phyloP scores from a whole-genome alignment of 352 stramenopile species.

The Phytopythium cucurbitacearum region DNA sequence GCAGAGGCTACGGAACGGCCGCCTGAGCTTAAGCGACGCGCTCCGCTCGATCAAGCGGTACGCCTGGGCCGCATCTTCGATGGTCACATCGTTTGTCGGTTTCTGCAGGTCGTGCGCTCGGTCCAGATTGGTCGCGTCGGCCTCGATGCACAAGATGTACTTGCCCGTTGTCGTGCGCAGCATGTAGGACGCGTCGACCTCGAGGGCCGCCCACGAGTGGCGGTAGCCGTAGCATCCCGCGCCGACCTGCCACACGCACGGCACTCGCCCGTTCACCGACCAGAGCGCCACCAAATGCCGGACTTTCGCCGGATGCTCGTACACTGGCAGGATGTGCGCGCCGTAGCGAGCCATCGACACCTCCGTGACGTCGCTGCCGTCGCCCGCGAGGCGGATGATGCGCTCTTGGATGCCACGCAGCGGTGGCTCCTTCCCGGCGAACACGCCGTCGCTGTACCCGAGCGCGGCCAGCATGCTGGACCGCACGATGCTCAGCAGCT shows the following conservation, averaged over 20 bases:
- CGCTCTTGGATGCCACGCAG: constrained; percentile 49
- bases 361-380: constrained; percentile 57
- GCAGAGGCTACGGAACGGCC: constrained; percentile 49
- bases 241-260: constrained; percentile 48
- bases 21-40: constrained; percentile 28
- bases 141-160: constrained; percentile 61
- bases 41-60: constrained; percentile 56
- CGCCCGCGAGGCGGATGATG: constrained; percentile 52
- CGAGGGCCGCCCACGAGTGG: constrained; percentile 48
- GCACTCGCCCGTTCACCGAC: constrained; percentile 50
- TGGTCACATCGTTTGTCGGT: constrained; percentile 32
- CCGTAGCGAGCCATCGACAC: constrained; percentile 64
- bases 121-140: constrained; percentile 49
- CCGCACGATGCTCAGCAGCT: constrained; percentile 58
- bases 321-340: constrained; percentile 59
- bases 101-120: constrained; percentile 39
- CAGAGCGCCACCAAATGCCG: constrained; percentile 45
- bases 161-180: constrained; percentile 60
- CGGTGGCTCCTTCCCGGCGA: constrained; percentile 38
- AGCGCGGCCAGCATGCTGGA: constrained; percentile 39
- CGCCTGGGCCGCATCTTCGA: constrained; percentile 60
- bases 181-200: constrained; percentile 48
- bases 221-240: constrained; percentile 52
- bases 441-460: constrained; percentile 48
- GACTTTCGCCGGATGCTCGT: constrained; percentile 40